Evolutionary conservation across 257 asterid species (phyloP), one percentile per base, ranked within the genome.

Genomic region (Plantago major): DNA sequence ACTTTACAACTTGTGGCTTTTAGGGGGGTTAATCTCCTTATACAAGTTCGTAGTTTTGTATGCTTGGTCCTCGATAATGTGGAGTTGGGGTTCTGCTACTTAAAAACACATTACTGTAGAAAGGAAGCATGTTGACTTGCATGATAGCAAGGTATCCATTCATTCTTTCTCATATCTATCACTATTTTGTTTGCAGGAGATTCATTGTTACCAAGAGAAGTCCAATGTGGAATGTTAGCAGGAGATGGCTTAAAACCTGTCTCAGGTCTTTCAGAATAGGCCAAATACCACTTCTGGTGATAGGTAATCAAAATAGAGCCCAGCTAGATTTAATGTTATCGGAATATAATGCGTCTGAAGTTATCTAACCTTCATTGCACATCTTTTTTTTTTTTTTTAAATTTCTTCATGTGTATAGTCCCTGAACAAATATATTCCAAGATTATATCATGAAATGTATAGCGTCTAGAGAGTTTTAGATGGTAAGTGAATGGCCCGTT

Each of bases 141-240:
- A n/a, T n/a, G n/a, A n/a, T n/a, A 11, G 14, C 42, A 22, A 13
- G 38, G 11, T 14, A 10, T 12, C 40, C 40, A 16, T 13, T 54
- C 14, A 10, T 63, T 42, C 33, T 16, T 52, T 28, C 63, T 69
- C 44, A 48, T 46, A 42, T 30, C 43, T 42, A 57, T 11, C 18
- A 40, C 30, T 43, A 37, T 62, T 30, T 56, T 62, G 18, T 38
- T 48, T 48, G 72, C 58, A 48, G 74, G 5, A 33, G 11, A 58
- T 63, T 55, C 16, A 55, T 30, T n/a, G 5, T 52, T 53, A 13
- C 67, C 42, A 47, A 26, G 55, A 52, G 12, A 17, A 63, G 49
- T 47, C 60, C 42, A 46, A 9, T 18, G 56, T 38, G 42, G 45
- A 14, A 42, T 26, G 9, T 26, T 12, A 11, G 65, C 28, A 28